phyloP scores from a whole-genome alignment of 2,329 filamentous ascomycete genomes.

The Niveomyces coronatus region DNA sequence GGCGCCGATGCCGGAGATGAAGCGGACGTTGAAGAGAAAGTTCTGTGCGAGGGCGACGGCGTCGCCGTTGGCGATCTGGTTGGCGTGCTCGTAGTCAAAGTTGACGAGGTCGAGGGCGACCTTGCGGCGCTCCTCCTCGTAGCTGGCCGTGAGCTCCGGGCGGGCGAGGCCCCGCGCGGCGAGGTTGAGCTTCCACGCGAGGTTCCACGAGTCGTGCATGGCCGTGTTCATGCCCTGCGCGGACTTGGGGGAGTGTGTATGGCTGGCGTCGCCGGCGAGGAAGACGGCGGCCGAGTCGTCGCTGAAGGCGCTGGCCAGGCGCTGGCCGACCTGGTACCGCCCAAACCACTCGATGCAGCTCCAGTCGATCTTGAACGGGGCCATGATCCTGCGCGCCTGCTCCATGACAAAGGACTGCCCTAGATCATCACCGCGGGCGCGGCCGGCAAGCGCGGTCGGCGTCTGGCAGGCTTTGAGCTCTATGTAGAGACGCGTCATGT shows the following conservation, averaged over 20 bases:
- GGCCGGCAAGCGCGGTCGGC: slow-evolving; percentile 27
- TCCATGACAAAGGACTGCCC: slow-evolving; percentile 62
- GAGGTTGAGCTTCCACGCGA: slow-evolving; percentile 42
- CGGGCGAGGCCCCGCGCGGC: slow-evolving; percentile 46
- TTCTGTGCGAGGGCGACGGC: slow-evolving; percentile 54
- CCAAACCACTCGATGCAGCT: slow-evolving; percentile 60
- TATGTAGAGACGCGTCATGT: slow-evolving; percentile 57
- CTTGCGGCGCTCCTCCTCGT: slow-evolving; percentile 52
- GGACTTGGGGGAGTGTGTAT: slow-evolving; percentile 63
- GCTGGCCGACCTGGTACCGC: slow-evolving; percentile 60
- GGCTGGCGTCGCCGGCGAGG: slow-evolving; percentile 59
- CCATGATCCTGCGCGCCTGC: slow-evolving; percentile 50
- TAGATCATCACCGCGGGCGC: slow-evolving; percentile 22
- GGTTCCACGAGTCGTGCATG: slow-evolving; percentile 52
- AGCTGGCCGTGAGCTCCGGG: slow-evolving; percentile 45
- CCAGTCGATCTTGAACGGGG: slow-evolving; percentile 47
- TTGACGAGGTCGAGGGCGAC: slow-evolving; percentile 49
- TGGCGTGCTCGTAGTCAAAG: slow-evolving; percentile 48
- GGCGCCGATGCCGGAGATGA: slow-evolving; percentile 63
- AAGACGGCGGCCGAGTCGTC: slow-evolving; percentile 54
- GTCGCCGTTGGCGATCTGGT: slow-evolving; percentile 51
- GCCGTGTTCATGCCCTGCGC: slow-evolving; percentile 58
- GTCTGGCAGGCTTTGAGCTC: slow-evolving; percentile 38
- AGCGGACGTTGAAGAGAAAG: slow-evolving; percentile 59
- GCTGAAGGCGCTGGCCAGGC: slow-evolving; percentile 59